A percentile compares a stretch with the other conserved stretches of the same genome.
Conservation (phyloP, 129 eudicot genomes). For the Centaurea solstitialis region DNA sequence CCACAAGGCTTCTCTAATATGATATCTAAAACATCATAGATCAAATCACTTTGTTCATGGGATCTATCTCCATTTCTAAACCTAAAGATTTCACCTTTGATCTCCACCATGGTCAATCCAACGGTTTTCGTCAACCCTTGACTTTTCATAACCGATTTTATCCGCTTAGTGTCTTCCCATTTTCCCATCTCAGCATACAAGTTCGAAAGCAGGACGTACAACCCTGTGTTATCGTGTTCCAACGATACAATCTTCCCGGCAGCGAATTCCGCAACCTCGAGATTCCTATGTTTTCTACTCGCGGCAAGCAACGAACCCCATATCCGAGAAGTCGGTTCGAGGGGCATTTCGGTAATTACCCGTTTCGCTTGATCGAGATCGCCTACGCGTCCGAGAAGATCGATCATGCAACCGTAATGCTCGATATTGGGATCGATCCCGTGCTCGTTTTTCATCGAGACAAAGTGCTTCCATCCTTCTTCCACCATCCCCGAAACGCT, state of each 20-base stretch:
- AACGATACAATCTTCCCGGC: slow-evolving; percentile 34
- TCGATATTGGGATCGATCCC: slow-evolving; percentile 72
- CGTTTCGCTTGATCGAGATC: slow-evolving; percentile 47
- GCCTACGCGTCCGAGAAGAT: slow-evolving; percentile 70
- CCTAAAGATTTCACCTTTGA: slow-evolving; percentile 46
- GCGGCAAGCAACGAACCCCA: slow-evolving; percentile 86
- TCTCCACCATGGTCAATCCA: slow-evolving; percentile 43
- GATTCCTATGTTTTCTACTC: slow-evolving; percentile 48
- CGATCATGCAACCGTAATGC: slow-evolving; percentile 82
- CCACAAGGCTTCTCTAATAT: slow-evolving; percentile 28
- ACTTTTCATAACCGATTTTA: slow-evolving; percentile 50
- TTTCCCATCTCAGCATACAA: slow-evolving; percentile 71
- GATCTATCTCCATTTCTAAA: slow-evolving; percentile 56
- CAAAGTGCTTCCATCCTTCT: slow-evolving; percentile 73
- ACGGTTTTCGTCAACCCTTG: slow-evolving; percentile 43
- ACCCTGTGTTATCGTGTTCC: slow-evolving; percentile 60
- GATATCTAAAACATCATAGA: slow-evolving; percentile 58
- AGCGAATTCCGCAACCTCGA: slow-evolving; percentile 68
- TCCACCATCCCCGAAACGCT: slow-evolving; percentile 67
- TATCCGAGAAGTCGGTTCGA: slow-evolving; percentile 64
- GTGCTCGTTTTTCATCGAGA: slow-evolving; percentile 54
- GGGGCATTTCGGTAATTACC: slow-evolving; percentile 61
- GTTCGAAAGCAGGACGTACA: slow-evolving; percentile 62
- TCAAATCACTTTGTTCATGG: slow-evolving; percentile 26
- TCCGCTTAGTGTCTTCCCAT: slow-evolving; percentile 67